Conservation (phyloP, 345 rosid species). For the Cardamine occulta region DNA sequence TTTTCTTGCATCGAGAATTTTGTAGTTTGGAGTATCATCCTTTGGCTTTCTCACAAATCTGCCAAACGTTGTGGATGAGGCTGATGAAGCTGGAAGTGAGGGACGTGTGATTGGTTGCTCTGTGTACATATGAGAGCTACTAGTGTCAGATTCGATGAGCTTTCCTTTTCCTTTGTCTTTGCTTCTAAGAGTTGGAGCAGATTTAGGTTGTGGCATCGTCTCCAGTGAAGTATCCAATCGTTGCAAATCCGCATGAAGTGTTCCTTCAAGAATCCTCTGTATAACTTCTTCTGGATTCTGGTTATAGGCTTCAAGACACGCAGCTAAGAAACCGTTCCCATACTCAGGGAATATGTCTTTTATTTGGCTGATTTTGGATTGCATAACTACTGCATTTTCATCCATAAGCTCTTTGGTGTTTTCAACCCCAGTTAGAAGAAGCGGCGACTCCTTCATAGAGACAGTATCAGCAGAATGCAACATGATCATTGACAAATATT, state of each 20-base stretch:
- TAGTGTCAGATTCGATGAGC: slow-evolving; percentile 54
- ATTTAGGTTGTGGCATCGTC: slow-evolving; percentile 58
- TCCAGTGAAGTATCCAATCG: slow-evolving; percentile 67
- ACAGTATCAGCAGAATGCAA: slow-evolving; percentile 43
- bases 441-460: slow-evolving; percentile 43
- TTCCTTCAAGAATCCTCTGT: slow-evolving; percentile 91
- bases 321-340: slow-evolving; percentile 77
- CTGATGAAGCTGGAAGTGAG: slow-evolving; percentile 50
- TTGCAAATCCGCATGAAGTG: slow-evolving; percentile 79
- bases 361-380: slow-evolving; percentile 86
- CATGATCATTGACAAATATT: slow-evolving; percentile 73
- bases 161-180: slow-evolving; percentile 89
- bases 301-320: slow-evolving; percentile 91
- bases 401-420: slow-evolving; percentile 53
- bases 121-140: slow-evolving; percentile 28
- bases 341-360: slow-evolving; percentile 91
- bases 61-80: slow-evolving; percentile 63
- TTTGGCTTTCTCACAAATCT: slow-evolving; percentile 80
- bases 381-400: slow-evolving; percentile 73
- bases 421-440: slow-evolving; percentile 40
- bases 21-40: slow-evolving; percentile 51
- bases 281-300: slow-evolving; percentile 93
- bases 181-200: slow-evolving; percentile 48
- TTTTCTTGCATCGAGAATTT: slow-evolving; percentile 58
- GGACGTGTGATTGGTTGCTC: slow-evolving; percentile 47